phyloP scores from a whole-genome alignment of 768 basidiomycete genomes.

The Podaxis sp. region DNA sequence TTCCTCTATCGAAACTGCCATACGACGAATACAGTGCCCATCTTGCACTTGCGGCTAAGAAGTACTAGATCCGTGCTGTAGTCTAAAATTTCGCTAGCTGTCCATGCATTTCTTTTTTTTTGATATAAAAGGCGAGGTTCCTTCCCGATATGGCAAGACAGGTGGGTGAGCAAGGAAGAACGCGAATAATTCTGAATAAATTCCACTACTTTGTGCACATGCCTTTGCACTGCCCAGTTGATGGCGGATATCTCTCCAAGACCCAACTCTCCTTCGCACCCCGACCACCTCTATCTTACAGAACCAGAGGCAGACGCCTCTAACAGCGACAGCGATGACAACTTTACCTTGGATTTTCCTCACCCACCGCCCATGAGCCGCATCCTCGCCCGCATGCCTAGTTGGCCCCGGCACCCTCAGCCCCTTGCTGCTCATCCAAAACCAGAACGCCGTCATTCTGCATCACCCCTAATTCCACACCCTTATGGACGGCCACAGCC shows the following conservation, averaged over 20 bases:
- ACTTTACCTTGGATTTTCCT: slow-evolving; percentile 35
- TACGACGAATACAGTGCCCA: slow-evolving; percentile 97
- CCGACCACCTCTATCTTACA: neutral
- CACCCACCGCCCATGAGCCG: slow-evolving; percentile 44
- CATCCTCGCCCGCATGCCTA: slow-evolving; percentile 42
- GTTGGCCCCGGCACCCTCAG: slow-evolving; percentile 33
- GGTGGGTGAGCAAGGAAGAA: neutral
- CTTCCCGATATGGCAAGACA: slow-evolving; percentile 13
- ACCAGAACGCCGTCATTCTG: slow-evolving; percentile 24
- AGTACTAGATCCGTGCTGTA: slow-evolving; percentile 37
- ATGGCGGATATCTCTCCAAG: slow-evolving; percentile 6
- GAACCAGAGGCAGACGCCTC: slow-evolving; percentile 10
- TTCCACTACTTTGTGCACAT: neutral
- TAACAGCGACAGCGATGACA: slow-evolving; percentile 2
- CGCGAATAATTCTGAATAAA: neutral
- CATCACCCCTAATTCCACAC: slow-evolving; percentile 8
- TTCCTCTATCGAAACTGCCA: slow-evolving; percentile 83
- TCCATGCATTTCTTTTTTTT: slow-evolving; percentile 14
- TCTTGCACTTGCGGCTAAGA: slow-evolving; percentile 84
- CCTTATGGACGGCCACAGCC: slow-evolving; percentile 20
- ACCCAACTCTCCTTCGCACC: neutral
- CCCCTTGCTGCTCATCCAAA: slow-evolving; percentile 16
- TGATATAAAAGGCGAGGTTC: slow-evolving; percentile 17
- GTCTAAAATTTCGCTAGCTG: slow-evolving; percentile 14
- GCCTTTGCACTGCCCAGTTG: slow-evolving; percentile 6